phyloP scores from a whole-genome alignment of 1,284 basidiomycete genomes.

The Phellopilus nigrolimitatus region DNA sequence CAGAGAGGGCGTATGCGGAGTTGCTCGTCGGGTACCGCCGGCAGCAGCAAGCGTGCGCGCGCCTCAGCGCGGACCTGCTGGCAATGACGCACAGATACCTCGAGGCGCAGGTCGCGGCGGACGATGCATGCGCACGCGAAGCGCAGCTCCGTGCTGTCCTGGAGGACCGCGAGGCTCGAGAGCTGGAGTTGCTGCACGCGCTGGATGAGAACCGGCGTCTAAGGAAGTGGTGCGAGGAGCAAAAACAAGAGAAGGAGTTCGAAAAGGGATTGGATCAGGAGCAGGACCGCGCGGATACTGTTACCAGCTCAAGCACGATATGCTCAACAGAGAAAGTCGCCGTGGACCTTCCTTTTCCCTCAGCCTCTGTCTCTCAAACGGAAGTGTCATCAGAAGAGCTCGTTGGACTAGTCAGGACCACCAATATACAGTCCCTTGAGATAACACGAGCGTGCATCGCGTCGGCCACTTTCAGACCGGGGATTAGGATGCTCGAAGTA shows the following conservation, averaged over 20 bases:
- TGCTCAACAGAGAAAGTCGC: conserved; percentile 9
- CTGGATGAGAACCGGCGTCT: background rate
- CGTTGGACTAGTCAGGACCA: conserved; percentile 4
- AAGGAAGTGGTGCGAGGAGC: background rate
- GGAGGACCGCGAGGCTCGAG: background rate
- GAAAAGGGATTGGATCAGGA: background rate
- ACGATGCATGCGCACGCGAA: conserved; percentile 1
- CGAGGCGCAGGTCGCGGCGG: conserved; percentile 4
- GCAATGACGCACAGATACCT: conserved; percentile 19
- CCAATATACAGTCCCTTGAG: conserved; percentile 10
- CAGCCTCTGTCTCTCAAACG: background rate
- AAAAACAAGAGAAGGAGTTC: background rate
- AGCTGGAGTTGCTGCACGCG: background rate
- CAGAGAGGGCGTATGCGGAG: conserved; percentile 4
- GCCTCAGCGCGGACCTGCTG: conserved; percentile 13
- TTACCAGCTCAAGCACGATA: conserved; percentile 3
- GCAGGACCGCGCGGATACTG: conserved; percentile 2
- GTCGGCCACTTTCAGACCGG: conserved; percentile 9
- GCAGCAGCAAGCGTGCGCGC: conserved; percentile 5
- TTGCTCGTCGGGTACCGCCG: background rate
- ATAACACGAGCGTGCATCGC: conserved; percentile 15
- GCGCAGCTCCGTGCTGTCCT: conserved; percentile 3
- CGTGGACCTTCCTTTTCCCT: background rate
- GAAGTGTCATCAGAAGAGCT: conserved; percentile 5
- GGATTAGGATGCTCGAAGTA: conserved; percentile 5